Evolutionary conservation across 345 rosid species (phyloP).

Genomic region (Eucalyptus virginea): DNA sequence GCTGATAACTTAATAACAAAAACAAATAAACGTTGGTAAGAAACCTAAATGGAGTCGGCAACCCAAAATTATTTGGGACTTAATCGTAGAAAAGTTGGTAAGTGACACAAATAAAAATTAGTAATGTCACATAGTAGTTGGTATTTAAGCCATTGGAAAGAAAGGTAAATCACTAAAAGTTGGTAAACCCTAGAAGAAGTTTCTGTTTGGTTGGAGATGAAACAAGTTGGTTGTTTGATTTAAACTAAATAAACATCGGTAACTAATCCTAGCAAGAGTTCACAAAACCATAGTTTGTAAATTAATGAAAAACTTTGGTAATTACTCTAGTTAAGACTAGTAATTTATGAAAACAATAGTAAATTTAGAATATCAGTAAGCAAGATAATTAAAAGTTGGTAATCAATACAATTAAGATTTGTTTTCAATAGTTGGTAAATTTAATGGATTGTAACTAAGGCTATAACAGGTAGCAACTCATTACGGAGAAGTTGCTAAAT

Average conservation of each 20-base stretch:
- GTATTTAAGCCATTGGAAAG: no score
- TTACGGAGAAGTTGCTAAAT: background rate
- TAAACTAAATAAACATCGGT: background rate
- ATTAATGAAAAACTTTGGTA: no score
- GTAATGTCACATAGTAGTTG: no score
- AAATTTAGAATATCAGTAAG: background rate
- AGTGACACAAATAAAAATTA: background rate
- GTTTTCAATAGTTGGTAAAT: background rate
- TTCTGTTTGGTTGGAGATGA: background rate
- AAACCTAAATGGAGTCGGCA: accelerated
- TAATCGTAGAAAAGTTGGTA: no score
- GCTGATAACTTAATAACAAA: no score
- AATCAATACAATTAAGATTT: no score
- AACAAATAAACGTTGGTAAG: no score
- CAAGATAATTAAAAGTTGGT: background rate
- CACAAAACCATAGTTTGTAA: background rate
- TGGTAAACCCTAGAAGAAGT: accelerated
- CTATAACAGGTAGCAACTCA: background rate
- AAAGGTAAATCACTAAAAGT: no score
- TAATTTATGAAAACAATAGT: background rate
- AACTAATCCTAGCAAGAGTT: background rate
- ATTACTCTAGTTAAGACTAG: background rate
- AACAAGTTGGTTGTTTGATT: background rate
- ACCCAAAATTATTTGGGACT: no score
- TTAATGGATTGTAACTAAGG: background rate